Evolutionary conservation across 768 basidiomycete species (phyloP).

Genomic region (Phlebiopsis gigantea): DNA sequence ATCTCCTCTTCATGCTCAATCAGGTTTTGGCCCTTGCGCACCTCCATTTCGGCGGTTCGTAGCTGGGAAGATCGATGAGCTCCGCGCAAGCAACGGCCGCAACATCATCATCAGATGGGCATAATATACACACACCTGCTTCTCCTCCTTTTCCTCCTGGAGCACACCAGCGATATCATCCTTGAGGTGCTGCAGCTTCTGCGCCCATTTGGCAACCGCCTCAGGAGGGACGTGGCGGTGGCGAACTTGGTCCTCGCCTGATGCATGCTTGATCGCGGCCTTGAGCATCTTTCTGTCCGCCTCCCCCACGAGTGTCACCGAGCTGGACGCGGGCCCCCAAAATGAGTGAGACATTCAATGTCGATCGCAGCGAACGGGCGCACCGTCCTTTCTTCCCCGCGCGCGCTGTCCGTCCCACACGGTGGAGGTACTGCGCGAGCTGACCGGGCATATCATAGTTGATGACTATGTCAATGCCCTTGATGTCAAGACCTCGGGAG

Average conservation of each 20-base stretch:
- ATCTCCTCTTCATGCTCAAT: conserved; percentile 92
- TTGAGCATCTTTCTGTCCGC: conserved; percentile 95
- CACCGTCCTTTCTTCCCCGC: conserved; percentile 91
- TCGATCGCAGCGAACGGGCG: not conserved
- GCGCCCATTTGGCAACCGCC: conserved; percentile 61
- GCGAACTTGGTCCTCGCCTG: conserved; percentile 72
- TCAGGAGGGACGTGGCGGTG: conserved; percentile 86
- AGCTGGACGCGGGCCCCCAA: too few species aligned
- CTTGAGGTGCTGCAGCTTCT: conserved; percentile 66
- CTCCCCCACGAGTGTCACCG: conserved; percentile 94
- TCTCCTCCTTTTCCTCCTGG: conserved; percentile 93
- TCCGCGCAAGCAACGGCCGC: not conserved
- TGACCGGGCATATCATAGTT: conserved; percentile 99
- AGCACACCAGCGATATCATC: conserved; percentile 75
- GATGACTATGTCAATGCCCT: conserved; percentile 94
- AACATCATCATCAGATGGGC: not conserved
- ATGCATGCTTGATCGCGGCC: conserved; percentile 86
- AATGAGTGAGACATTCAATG: not conserved
- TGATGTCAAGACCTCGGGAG: conserved; percentile 93
- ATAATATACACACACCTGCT: conserved; percentile 46
- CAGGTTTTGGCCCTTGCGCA: conserved; percentile 93
- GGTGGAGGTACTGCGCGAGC: conserved; percentile 90
- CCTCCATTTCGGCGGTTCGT: conserved; percentile 90
- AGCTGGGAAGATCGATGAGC: conserved; percentile 42
- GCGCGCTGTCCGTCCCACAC: conserved; percentile 95